Percentiles rank a stretch among this genome's conserved stretches.
phyloP scores from a whole-genome alignment of 1,284 basidiomycete genomes.

The Microbotryomycetes sp. region DNA sequence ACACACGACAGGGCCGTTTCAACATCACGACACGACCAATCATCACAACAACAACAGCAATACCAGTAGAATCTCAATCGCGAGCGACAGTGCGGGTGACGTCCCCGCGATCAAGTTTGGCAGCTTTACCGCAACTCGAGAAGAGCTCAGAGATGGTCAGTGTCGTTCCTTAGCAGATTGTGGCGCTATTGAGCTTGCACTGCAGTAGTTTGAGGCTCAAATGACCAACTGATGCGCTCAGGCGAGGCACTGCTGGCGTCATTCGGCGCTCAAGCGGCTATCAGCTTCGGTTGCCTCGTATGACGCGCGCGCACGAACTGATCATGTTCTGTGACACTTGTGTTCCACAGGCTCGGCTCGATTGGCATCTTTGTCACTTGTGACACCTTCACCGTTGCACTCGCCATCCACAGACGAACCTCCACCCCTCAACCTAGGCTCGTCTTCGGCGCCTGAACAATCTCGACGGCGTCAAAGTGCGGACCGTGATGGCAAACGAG shows the following conservation, averaged over 20 bases:
- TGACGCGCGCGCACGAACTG: too few relatives aligned
- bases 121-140: conserved; percentile 26
- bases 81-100: not conserved
- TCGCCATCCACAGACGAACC: not conserved
- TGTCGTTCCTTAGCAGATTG: not conserved
- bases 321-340: too few relatives aligned
- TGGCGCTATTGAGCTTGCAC: not conserved
- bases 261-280: too few relatives aligned
- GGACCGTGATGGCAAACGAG: not conserved
- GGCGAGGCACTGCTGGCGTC: too few relatives aligned
- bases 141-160: conserved; percentile 31
- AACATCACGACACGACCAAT: too few relatives aligned
- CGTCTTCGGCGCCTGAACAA: not conserved
- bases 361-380: conserved; percentile 19
- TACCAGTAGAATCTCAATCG: not conserved
- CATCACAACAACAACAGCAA: not conserved
- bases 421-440: not conserved
- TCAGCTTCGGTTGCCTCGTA: too few relatives aligned
- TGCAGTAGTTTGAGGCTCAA: too few relatives aligned
- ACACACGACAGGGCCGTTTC: too few relatives aligned
- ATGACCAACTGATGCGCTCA: too few relatives aligned
- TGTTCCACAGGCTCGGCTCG: conserved; percentile 19
- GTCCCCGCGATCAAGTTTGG: conserved; percentile 7
- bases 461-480: not conserved
- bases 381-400: not conserved